phyloP scores from a whole-genome alignment of 441 rosid species.

The Gossypium lobatum region DNA sequence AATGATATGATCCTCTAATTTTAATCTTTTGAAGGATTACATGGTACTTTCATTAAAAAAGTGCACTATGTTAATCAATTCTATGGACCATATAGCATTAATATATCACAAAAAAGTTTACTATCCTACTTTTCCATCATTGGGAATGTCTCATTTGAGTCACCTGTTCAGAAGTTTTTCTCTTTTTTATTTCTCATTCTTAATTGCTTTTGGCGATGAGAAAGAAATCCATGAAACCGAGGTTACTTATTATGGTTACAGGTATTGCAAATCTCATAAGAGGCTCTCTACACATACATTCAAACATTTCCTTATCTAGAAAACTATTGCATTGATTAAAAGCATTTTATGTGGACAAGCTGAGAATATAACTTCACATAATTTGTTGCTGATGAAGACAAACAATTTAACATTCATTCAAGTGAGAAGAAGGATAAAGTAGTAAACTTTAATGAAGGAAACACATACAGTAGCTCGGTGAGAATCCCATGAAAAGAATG shows the following conservation, averaged over 20 bases:
- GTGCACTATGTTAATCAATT: neutral
- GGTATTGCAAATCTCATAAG: no score
- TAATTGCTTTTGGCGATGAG: neutral
- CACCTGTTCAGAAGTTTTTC: no score
- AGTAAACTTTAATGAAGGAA: constrained; percentile 11
- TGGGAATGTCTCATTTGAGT: neutral
- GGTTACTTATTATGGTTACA: neutral
- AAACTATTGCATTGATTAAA: neutral
- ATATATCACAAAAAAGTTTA: neutral
- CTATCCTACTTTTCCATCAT: neutral
- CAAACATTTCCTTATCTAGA: neutral
- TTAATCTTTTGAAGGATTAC: neutral
- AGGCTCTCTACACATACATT: neutral
- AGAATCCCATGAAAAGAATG: constrained; percentile 84
- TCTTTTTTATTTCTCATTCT: no score
- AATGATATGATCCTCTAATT: neutral
- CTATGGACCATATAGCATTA: neutral
- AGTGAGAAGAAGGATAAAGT: constrained; percentile 6
- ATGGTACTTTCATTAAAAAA: constrained; percentile 1
- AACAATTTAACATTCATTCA: neutral
- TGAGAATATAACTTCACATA: neutral
- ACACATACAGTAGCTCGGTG: constrained; percentile 62
- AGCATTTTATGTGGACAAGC: constrained; percentile 3
- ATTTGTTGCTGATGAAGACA: neutral
- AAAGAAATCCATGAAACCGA: neutral